Evolutionary conservation across 2,329 filamentous ascomycete species (phyloP), one percentile per base, ranked within the genome.

Genomic region (Decorospora gaudefroyi): DNA sequence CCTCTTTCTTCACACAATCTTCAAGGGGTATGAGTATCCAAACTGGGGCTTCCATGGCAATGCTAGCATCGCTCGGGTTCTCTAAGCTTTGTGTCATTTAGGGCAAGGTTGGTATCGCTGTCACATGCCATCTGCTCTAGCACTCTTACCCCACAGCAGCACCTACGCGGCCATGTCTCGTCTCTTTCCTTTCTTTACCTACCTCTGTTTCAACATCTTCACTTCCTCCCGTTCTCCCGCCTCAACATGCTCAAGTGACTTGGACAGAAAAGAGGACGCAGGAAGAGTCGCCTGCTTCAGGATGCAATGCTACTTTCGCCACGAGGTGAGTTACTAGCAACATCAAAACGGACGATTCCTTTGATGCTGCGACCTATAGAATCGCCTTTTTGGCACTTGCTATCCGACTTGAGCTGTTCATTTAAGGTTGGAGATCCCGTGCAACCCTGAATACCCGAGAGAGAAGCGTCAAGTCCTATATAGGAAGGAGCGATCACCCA

Each of bases 341-440:
- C 21, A 23, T 10, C 21, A 10, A 23, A 6, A 23, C 21, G 21
- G 10, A 23, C 6, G 6, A 23, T 10, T 23, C 6, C 21, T 23
- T 23, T 10, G 21, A 23, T n/a, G 21, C 21, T 23, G 6, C 6
- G n/a, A 33, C 16, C 8, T 29, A 0, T 10, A 18, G n/a, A 9
- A 10, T 38, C 25, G 16, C 16, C 15, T 19, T 13, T 28, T 7
- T 18, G 12, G n/a, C 11, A 10, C 11, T n/a, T 15, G 10, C 17
- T 6, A 17, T 13, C 16, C 15, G 7, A 17, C 13, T 16, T 25
- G 11, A 19, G 21, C 10, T 21, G 19, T 40, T 6, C 27, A 32
- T 25, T 31, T 18, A 31, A 32, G 6, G 15, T 23, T 26, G 13
- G 37, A 12, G 37, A 13, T 40, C 27, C 17, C 27, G 36, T 39